Conservation (phyloP, 2,329 filamentous ascomycete species). For the Lasiodiplodia sp. region DNA sequence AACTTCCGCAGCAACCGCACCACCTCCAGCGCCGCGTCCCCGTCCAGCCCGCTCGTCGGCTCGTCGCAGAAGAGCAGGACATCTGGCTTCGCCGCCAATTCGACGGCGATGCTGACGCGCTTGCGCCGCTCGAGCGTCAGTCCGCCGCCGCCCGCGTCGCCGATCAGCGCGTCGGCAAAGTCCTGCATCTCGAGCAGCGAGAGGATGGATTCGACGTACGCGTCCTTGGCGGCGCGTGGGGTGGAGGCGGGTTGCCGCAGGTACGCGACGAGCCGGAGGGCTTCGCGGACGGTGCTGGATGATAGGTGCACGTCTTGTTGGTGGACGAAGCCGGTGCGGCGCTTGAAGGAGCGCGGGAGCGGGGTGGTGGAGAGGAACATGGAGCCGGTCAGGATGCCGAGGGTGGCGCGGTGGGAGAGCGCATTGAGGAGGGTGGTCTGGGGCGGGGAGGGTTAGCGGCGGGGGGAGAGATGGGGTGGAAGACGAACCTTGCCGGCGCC, state of each 20-base stretch:
- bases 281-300: constrained; percentile 71
- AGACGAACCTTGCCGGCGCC: background rate
- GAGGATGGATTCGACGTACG: constrained; percentile 70
- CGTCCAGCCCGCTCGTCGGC: constrained; percentile 40
- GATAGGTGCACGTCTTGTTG: constrained; percentile 76
- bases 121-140: constrained; percentile 75
- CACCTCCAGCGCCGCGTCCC: constrained; percentile 64
- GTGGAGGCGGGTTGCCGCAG: constrained; percentile 61
- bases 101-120: constrained; percentile 74
- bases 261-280: constrained; percentile 72
- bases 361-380: constrained; percentile 74
- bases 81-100: constrained; percentile 72
- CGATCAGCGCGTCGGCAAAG: constrained; percentile 71
- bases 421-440: constrained; percentile 85
- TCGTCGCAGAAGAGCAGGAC: constrained; percentile 69
- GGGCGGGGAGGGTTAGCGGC: background rate
- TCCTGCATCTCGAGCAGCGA: constrained; percentile 72
- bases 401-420: constrained; percentile 73
- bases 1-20: constrained; percentile 69
- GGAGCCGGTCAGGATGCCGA: constrained; percentile 69
- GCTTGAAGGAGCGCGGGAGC: constrained; percentile 69
- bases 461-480: background rate
- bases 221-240: constrained; percentile 64
- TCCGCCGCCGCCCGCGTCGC: constrained; percentile 66
- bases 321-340: constrained; percentile 74